Conservation (phyloP, 2,329 filamentous ascomycete species). For the Leptodontidium sp. region DNA sequence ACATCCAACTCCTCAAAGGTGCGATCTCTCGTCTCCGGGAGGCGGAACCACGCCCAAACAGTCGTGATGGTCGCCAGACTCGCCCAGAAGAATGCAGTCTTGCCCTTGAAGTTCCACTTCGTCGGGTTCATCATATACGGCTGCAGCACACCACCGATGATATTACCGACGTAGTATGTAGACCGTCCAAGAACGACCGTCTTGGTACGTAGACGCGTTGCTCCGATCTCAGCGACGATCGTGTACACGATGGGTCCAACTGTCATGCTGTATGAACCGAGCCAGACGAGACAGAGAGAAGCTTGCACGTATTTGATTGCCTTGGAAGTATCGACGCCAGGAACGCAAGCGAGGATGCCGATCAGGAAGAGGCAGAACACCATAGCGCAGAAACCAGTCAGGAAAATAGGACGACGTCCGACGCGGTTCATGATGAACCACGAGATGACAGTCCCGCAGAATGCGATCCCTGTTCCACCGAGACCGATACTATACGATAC, state of each 20-base stretch:
- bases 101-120: constrained; percentile 49
- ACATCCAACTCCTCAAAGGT: constrained; percentile 39
- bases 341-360: constrained; percentile 45
- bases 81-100: constrained; percentile 53
- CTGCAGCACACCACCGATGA: constrained; percentile 46
- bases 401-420: constrained; percentile 58
- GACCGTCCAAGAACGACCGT: constrained; percentile 44
- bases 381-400: constrained; percentile 55
- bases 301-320: constrained; percentile 35
- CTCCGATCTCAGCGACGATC: constrained; percentile 48
- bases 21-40: constrained; percentile 54
- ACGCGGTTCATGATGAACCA: constrained; percentile 57
- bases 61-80: constrained; percentile 48
- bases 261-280: constrained; percentile 47
- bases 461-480: constrained; percentile 54
- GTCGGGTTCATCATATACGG: constrained; percentile 55
- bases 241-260: constrained; percentile 50
- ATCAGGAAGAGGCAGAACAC: constrained; percentile 56
- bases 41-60: constrained; percentile 60
- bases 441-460: constrained; percentile 57
- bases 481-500: constrained; percentile 62
- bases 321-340: constrained; percentile 23
- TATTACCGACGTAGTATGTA: constrained; percentile 47
- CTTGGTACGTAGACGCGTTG: constrained; percentile 48
- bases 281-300: constrained; percentile 44